These are phyloP conservation scores for Gonapodya prolifera DNA, from an alignment of 192 early-diverging fungal genomes.

Conservation along the genomic window DNA sequence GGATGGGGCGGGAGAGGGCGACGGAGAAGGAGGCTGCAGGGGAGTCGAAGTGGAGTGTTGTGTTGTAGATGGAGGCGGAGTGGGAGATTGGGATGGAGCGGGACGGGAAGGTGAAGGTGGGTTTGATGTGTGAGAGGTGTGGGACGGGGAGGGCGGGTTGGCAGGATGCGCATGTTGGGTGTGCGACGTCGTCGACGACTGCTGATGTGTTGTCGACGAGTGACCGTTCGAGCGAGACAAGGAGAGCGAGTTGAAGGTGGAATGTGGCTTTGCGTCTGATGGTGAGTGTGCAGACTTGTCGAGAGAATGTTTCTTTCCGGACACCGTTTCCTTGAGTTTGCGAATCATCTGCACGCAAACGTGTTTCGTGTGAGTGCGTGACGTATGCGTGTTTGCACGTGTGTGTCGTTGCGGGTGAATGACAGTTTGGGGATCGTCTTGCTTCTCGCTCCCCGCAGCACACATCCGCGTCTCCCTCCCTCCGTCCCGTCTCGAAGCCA, in stretches of 20 bases:
- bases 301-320: neutral
- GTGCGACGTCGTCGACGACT: neutral
- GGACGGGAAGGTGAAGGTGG: no score
- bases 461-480: no score
- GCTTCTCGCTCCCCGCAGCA: no score
- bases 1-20: neutral
- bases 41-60: neutral
- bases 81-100: no score
- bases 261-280: neutral
- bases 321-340: neutral
- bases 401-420: no score
- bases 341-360: neutral
- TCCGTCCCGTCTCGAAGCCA: no score
- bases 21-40: neutral
- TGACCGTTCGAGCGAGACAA: neutral
- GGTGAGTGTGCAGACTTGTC: neutral
- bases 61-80: neutral
- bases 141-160: neutral
- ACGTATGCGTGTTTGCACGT: no score
- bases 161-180: neutral
- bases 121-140: neutral
- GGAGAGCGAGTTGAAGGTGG: neutral
- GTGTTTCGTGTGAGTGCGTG: no score
- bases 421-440: no score
- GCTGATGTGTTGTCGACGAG: neutral